Evolutionary conservation across 192 early-diverging fungal genomes (phyloP).

Genomic region (Coemansia sp.): DNA sequence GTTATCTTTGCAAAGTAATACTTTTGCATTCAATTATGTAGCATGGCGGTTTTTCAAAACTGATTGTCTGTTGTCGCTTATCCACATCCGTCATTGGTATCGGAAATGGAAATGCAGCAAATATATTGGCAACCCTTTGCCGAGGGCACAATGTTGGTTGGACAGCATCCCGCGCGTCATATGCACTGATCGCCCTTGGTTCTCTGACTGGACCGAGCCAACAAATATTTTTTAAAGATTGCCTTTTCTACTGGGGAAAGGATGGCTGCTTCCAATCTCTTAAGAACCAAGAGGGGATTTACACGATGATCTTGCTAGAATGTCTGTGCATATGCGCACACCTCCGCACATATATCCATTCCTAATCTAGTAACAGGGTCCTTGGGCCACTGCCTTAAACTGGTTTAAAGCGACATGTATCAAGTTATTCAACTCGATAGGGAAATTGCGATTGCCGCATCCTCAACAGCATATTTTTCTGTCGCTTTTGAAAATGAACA

Average conservation of each 20-base stretch:
- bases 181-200: background rate
- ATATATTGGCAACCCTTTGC: background rate
- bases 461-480: background rate
- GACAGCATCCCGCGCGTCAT: background rate
- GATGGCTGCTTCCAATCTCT: background rate
- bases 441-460: background rate
- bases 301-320: background rate
- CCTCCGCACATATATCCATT: background rate
- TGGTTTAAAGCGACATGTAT: background rate
- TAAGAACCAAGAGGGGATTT: background rate
- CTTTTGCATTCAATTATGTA: too few species aligned
- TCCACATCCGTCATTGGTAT: background rate
- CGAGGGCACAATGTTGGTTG: background rate
- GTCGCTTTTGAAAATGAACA: background rate
- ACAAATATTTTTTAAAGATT: background rate
- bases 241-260: background rate
- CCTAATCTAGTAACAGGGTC: background rate
- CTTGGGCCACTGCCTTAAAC: background rate
- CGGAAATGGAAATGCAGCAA: background rate
- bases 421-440: background rate
- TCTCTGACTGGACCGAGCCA: slow-evolving; percentile 2
- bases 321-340: background rate
- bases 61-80: background rate
- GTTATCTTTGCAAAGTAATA: too few species aligned
- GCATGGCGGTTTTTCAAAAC: too few species aligned